Base-by-base conservation (phyloP, 345 rosid species). In the Isatis tinctoria region DNA sequence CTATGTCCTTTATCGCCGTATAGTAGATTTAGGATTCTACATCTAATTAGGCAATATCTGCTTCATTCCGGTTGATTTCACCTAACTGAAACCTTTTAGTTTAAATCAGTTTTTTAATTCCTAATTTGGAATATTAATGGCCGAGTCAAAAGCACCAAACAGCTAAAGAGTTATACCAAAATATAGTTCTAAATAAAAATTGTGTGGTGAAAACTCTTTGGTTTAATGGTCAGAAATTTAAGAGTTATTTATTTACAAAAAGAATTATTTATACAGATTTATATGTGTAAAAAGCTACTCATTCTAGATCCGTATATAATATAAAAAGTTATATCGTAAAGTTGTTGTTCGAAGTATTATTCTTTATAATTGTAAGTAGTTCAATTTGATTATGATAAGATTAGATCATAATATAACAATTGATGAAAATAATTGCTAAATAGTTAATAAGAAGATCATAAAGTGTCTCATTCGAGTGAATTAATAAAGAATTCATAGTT, bases 31-130 rank as follows among this genome's bases (percentile, higher is more conserved):
- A 8, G 35, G 44, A 28, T 41, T 74, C 48, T 36, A 27, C 52
- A 37, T 67, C 14, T 66, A 14, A 67, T 67, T 59, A 37, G 73
- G 78, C 35, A 40, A 26, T 58, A 24, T 48, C 32, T 67, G 73
- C 44, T 59, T 59, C 26, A 67, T 48, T 74, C 28, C 14, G 67
- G 73, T 59, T 74, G 5, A 74, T 48, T 57, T 74, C 54, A 74
- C 78, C 44, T 67, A 74, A 59, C 51, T 20, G 5, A 26, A 12
- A 65, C 49, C 9, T 17, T n/a, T 16, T 9, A 20, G 6, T 37
- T 71, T 39, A 12, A 44, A 24, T 11, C n/a, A 56, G 40, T n/a
- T 24, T 20, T 32, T n/a, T 56, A 22, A 8, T 6, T 51, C 60
- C 11, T 6, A 65, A 4, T 47, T 48, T 35, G 51, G 33, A 73